Percentiles rank a stretch among this genome's conserved stretches.
These are phyloP conservation scores for Hymenoscyphus infarciens DNA, from an alignment of 2,329 filamentous ascomycete species.

Conservation along the genomic window DNA sequence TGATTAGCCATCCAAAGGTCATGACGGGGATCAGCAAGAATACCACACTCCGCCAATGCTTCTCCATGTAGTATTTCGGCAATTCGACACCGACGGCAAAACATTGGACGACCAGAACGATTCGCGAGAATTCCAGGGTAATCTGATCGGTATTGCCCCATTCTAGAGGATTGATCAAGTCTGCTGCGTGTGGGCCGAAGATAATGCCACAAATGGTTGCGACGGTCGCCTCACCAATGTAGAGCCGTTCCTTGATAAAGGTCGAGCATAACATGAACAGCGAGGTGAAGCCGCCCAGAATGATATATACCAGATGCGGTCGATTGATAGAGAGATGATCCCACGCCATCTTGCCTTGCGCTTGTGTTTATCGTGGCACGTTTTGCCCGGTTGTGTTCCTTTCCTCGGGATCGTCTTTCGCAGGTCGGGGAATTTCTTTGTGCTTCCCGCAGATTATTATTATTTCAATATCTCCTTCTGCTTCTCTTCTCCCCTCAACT, in stretches of 20 bases:
- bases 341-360: slow-evolving; percentile 61
- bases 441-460: slow-evolving; percentile 6
- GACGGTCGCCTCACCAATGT: slow-evolving; percentile 97
- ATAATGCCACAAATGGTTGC: slow-evolving; percentile 85
- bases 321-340: slow-evolving; percentile 81
- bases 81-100: slow-evolving; percentile 89
- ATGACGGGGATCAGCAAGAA: slow-evolving; percentile 91
- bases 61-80: slow-evolving; percentile 95
- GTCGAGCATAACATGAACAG: slow-evolving; percentile 98
- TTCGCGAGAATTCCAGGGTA: slow-evolving; percentile 83
- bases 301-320: slow-evolving; percentile 97
- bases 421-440: neutral
- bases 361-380: slow-evolving; percentile 1
- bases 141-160: slow-evolving; percentile 86
- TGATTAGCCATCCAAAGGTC: slow-evolving; percentile 92
- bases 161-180: slow-evolving; percentile 68
- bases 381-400: neutral
- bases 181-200: slow-evolving; percentile 80
- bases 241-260: slow-evolving; percentile 96
- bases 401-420: neutral
- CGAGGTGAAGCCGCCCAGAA: slow-evolving; percentile 94
- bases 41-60: slow-evolving; percentile 89
- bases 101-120: slow-evolving; percentile 88
- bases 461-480: neutral
- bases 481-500: slow-evolving; percentile 14